These are phyloP conservation scores for Penicillium lividum DNA, from an alignment of 495 filamentous ascomycete species.

Conservation along the genomic window DNA sequence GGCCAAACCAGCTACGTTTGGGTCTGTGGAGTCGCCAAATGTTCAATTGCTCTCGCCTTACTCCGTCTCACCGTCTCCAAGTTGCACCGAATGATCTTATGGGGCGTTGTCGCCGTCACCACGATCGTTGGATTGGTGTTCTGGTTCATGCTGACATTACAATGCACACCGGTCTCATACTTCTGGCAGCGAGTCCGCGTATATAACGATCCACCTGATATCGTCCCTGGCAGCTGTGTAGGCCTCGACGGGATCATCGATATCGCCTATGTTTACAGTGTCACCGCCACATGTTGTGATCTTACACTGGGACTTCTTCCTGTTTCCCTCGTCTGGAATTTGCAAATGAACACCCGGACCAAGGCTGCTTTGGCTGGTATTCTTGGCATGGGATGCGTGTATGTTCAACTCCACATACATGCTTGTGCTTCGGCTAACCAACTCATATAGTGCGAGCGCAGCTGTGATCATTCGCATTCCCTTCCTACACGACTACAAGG, in stretches of 20 bases:
- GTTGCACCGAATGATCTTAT: constrained; percentile 29
- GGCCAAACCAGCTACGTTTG: constrained; percentile 36
- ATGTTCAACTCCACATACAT: constrained; percentile 13
- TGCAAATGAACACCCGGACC: constrained; percentile 40
- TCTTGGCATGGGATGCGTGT: constrained; percentile 45
- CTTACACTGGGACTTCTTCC: constrained; percentile 41
- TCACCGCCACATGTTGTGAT: constrained; percentile 42
- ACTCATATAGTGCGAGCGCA: constrained; percentile 32
- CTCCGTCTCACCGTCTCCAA: constrained; percentile 33
- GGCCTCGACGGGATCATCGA: constrained; percentile 28
- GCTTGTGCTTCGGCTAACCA: not conserved
- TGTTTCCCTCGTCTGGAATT: constrained; percentile 37
- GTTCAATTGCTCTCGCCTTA: constrained; percentile 39
- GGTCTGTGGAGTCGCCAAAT: constrained; percentile 30
- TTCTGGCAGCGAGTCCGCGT: constrained; percentile 39
- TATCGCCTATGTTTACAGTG: constrained; percentile 46
- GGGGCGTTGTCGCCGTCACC: constrained; percentile 33
- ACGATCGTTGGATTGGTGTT: constrained; percentile 33
- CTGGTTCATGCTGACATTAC: constrained; percentile 42
- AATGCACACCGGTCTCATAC: constrained; percentile 43
- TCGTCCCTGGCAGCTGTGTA: constrained; percentile 35
- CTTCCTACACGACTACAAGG: constrained; percentile 21
- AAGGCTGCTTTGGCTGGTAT: constrained; percentile 41
- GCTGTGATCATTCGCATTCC: constrained; percentile 44
- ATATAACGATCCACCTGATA: not conserved